phyloP scores from a whole-genome alignment of 805 yeast species.

The Candida caryicola region DNA sequence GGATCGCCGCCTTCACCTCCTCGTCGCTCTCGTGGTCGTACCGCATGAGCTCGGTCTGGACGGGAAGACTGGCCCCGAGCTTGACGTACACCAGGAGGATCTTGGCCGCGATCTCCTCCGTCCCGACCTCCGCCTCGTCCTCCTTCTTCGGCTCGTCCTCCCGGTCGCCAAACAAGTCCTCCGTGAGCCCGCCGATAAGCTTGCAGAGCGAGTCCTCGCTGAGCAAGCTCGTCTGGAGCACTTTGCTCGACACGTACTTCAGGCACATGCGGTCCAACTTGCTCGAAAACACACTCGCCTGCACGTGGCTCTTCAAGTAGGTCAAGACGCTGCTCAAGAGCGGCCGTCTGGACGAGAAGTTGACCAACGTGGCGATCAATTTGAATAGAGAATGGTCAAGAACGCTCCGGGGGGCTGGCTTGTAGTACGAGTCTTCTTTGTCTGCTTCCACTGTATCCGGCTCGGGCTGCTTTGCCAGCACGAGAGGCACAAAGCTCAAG shows the following conservation, averaged over 20 bases:
- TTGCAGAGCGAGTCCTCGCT: conserved; percentile 6
- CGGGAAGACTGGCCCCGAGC: background rate
- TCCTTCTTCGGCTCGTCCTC: conserved; percentile 2
- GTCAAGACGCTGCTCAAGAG: conserved; percentile 11
- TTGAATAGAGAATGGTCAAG: conserved; percentile 17
- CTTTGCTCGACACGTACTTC: conserved; percentile 9
- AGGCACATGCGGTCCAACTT: conserved; percentile 3
- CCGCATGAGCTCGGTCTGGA: background rate
- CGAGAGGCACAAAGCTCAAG: background rate
- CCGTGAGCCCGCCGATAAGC: conserved; percentile 13
- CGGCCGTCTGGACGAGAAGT: conserved; percentile 18
- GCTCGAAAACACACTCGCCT: conserved; percentile 3
- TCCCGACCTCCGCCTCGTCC: background rate
- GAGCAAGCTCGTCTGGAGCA: conserved; percentile 3
- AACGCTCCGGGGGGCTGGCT: background rate
- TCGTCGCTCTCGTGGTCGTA: conserved; percentile 10
- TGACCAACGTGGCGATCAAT: conserved; percentile 17
- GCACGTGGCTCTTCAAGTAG: conserved; percentile 1
- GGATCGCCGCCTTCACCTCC: conserved; percentile 9
- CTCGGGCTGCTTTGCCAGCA: background rate
- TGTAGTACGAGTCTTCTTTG: background rate
- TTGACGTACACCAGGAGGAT: background rate
- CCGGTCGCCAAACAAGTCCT: conserved; percentile 11
- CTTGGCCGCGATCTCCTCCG: background rate
- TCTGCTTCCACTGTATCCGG: background rate